phyloP scores from a whole-genome alignment of 2,329 filamentous ascomycete species.

The Chaetothyriales sp. region DNA sequence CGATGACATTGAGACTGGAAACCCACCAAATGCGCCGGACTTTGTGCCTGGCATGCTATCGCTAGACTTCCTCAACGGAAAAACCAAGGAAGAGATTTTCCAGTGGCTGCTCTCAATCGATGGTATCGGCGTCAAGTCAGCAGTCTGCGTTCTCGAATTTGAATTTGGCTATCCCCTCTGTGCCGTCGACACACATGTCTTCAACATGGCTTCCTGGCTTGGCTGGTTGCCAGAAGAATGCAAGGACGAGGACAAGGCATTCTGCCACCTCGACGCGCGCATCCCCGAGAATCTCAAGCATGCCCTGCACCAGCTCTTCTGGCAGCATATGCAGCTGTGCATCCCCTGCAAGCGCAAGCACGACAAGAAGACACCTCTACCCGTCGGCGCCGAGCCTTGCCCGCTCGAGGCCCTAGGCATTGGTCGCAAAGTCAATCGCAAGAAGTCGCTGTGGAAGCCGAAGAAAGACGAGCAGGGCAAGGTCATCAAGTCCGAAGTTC shows the following conservation, averaged over 20 bases:
- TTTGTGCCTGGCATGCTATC: conserved; percentile 17
- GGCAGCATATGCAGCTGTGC: conserved; percentile 45
- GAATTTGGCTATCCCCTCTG: conserved; percentile 47
- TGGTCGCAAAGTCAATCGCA: neutral
- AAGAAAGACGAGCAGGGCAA: neutral
- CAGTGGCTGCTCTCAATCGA: conserved; percentile 21
- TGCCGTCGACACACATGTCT: conserved; percentile 52
- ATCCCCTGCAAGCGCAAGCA: conserved; percentile 42
- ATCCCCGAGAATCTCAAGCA: conserved; percentile 49
- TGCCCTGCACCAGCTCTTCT: conserved; percentile 46
- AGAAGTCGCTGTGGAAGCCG: neutral
- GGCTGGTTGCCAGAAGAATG: conserved; percentile 41
- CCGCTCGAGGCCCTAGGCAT: conserved; percentile 8
- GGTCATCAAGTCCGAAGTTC: neutral
- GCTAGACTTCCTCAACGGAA: conserved; percentile 13
- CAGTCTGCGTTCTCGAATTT: conserved; percentile 48
- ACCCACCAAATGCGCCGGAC: conserved; percentile 8
- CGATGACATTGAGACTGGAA: conserved; percentile 3
- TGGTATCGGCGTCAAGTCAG: conserved; percentile 49
- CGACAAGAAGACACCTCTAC: conserved; percentile 39
- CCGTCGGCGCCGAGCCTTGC: conserved; percentile 38
- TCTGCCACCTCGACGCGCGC: conserved; percentile 40
- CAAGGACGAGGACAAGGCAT: conserved; percentile 10
- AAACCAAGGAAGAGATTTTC: conserved; percentile 11
- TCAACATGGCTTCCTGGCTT: conserved; percentile 46